phyloP scores from a whole-genome alignment of 2,329 filamentous ascomycete species.

The Purpureocillium lavendulum region DNA sequence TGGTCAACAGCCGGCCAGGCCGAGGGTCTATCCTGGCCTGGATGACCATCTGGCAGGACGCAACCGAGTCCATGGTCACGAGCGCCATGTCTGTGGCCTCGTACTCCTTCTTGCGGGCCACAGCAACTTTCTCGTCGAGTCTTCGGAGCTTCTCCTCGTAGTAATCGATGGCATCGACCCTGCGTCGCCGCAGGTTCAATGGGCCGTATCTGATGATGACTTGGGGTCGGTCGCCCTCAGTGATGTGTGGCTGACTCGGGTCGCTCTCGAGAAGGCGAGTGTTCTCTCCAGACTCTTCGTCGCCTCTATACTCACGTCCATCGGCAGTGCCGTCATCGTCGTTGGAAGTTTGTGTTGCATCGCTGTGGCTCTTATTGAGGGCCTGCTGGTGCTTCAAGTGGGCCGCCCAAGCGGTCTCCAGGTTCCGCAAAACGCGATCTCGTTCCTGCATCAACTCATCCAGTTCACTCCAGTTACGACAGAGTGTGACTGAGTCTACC shows the following conservation, averaged over 20 bases:
- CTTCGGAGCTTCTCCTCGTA: constrained; percentile 78
- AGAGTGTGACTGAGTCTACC: constrained; percentile 81
- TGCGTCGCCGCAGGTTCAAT: constrained; percentile 61
- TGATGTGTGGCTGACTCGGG: constrained; percentile 16
- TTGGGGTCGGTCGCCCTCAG: constrained; percentile 51
- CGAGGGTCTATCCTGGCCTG: constrained; percentile 89
- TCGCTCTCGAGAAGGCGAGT: constrained; percentile 49
- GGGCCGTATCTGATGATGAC: constrained; percentile 72
- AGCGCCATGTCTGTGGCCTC: constrained; percentile 78
- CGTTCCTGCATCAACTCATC: constrained; percentile 67
- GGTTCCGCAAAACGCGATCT: constrained; percentile 53
- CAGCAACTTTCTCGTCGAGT: constrained; percentile 66
- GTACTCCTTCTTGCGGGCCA: constrained; percentile 67
- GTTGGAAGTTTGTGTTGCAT: constrained; percentile 4
- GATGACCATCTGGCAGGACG: constrained; percentile 88
- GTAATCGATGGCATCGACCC: constrained; percentile 87
- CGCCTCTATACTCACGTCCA: constrained; percentile 19
- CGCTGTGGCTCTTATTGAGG: constrained; percentile 5
- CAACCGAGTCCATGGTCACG: constrained; percentile 94
- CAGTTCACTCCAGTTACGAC: constrained; percentile 76
- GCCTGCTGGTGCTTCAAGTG: constrained; percentile 32
- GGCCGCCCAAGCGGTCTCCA: constrained; percentile 79
- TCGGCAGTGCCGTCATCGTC: constrained; percentile 14
- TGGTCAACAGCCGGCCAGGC: constrained; percentile 77
- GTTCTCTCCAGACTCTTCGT: constrained; percentile 44